Evolutionary conservation across 345 rosid species (phyloP), one percentile per base, ranked within the genome.

Genomic region (Melaleuca alternifolia): DNA sequence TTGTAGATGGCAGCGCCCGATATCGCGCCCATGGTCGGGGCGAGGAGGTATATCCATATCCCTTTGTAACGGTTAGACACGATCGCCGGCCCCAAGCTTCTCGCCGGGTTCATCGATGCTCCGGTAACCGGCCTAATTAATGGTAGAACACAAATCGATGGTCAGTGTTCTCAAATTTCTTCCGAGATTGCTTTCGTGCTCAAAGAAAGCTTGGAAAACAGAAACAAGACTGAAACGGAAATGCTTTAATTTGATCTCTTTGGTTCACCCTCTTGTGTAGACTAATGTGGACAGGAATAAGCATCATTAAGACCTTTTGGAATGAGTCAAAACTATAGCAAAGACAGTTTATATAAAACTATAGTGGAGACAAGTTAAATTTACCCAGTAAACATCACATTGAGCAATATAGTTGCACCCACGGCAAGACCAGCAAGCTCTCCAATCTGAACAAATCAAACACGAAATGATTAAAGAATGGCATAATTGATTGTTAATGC

Each of bases 401-500:
- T 95, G 21, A 97, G 94, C 21, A 97, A 91, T 50, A 97, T 93
- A 9, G 99, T 96, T 5, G 99, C 86, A 12, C 99, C 99, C 28
- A 97, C 92, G 0, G 99, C 99, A 76, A 97, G 94, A 41, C 99
- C 99, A 5, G 99, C 99, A 50, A 98, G 97, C 77, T 98, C 98
- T 76, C 99, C 99, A 75, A 96, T 94, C 99, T 97, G 92, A 77
- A 33, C 86, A 33, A 54, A 82, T 9, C 28, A 57, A 54, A 50
- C 28, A 10, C 4, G 23, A 82, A 86, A 82, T 50, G 54, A 37
- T 71, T 71, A 37, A 71, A 37, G 48, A 71, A 37, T 37, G 79
- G 79, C 7, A 37, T 18, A 2, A 37, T 41, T 71, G 79, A 37
- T 33, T 71, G 20, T 33, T 65, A 23, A 8, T 65, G 9, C 11